phyloP scores from a whole-genome alignment of 2,329 filamentous ascomycete species.

The Microsporum audouinii region DNA sequence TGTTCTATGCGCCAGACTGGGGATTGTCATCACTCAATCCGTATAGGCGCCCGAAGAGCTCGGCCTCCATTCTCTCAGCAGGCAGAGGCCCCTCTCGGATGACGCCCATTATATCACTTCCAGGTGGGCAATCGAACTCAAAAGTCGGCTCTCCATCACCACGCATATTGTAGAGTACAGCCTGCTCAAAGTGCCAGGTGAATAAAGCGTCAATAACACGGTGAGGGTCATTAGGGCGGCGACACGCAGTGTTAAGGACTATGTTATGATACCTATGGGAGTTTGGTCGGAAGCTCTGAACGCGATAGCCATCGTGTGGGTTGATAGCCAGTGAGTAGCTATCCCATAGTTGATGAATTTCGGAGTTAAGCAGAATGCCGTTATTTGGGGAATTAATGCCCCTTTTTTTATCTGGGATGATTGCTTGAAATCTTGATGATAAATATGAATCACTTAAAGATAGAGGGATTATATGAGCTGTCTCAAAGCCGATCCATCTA shows the following conservation, averaged over 20 bases:
- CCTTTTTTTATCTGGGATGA: neutral
- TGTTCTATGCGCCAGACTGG: too few species aligned
- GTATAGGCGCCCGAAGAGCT: neutral
- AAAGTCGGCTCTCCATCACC: neutral
- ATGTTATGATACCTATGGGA: neutral
- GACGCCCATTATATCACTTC: neutral
- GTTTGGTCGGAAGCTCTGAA: neutral
- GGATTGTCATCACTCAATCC: neutral
- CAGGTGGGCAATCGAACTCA: constrained; percentile 2
- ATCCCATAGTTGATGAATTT: neutral
- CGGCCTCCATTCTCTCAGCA: neutral
- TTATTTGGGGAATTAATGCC: neutral
- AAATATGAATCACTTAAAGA: too few species aligned
- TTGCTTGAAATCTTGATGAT: too few species aligned
- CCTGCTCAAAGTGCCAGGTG: constrained; percentile 16
- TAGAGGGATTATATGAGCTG: too few species aligned
- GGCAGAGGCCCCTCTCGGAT: neutral
- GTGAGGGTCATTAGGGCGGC: neutral
- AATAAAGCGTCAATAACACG: neutral
- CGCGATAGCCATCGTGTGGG: neutral
- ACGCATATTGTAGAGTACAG: constrained; percentile 9
- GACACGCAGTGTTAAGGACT: neutral
- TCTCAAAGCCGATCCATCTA: too few species aligned
- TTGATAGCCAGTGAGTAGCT: neutral
- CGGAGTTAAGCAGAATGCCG: neutral